Conservation (phyloP, 345 rosid genomes). For the Lepidium sativum region DNA sequence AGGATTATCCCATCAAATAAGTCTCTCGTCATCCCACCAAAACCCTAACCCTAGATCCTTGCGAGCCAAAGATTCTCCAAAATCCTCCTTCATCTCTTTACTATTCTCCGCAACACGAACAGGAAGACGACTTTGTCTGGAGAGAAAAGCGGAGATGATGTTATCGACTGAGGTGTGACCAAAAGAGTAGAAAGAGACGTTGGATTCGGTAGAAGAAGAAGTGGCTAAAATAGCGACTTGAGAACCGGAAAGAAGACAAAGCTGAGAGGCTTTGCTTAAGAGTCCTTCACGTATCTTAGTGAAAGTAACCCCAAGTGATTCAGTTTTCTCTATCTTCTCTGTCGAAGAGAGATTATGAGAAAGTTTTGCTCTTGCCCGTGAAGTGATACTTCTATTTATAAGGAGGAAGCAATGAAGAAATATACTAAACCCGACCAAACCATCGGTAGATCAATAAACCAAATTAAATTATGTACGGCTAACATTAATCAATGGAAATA, state of each 20-base stretch:
- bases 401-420: too few relatives aligned
- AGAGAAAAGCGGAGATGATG: neutral
- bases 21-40: neutral
- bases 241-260: neutral
- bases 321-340: neutral
- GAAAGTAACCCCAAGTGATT: rapidly evolving
- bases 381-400: too few relatives aligned
- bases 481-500: too few relatives aligned
- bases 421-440: too few relatives aligned
- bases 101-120: neutral
- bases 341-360: too few relatives aligned
- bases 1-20: neutral
- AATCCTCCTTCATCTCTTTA: neutral
- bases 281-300: neutral
- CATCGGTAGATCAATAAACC: too few relatives aligned
- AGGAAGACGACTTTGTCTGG: neutral
- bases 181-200: neutral
- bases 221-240: neutral
- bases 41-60: constrained; percentile 1
- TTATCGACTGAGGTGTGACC: neutral
- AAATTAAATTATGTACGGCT: too few relatives aligned
- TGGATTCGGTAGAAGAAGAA: neutral
- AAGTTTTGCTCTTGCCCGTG: too few relatives aligned
- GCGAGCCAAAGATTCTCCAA: neutral
- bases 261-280: neutral